These are phyloP conservation scores for Globisporangium carolinianum DNA, from an alignment of 352 stramenopile genomes.

Conservation along the genomic window DNA sequence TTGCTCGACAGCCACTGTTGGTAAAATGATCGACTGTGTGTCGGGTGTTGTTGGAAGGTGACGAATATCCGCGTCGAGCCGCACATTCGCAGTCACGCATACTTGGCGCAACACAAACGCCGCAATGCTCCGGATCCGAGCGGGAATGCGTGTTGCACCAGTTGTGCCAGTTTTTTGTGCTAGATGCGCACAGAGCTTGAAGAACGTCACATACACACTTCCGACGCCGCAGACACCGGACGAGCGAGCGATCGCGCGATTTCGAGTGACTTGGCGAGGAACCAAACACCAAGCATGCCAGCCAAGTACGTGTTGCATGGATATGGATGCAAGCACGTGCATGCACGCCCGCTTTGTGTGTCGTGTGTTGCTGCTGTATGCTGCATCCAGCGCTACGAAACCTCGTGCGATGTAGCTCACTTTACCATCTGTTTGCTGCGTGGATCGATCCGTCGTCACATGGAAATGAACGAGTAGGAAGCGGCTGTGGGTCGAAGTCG, in stretches of 20 bases:
- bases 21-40: too few species aligned
- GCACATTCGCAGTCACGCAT: too few species aligned
- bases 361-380: background rate
- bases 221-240: background rate
- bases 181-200: background rate
- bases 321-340: too few species aligned
- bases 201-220: slow-evolving; percentile 1
- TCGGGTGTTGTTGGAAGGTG: too few species aligned
- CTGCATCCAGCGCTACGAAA: too few species aligned
- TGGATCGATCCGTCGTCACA: background rate
- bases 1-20: too few species aligned
- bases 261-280: too few species aligned
- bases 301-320: slow-evolving; percentile 3
- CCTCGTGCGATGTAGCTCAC: too few species aligned
- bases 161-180: background rate
- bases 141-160: background rate
- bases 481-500: slow-evolving; percentile 57
- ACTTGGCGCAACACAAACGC: too few species aligned
- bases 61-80: too few species aligned
- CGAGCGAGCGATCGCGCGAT: background rate
- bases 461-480: slow-evolving; percentile 12
- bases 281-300: slow-evolving; percentile 1
- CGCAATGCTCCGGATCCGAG: too few species aligned
- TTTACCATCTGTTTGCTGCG: background rate
- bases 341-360: too few species aligned